Base-by-base conservation (phyloP, 768 basidiomycete genomes). In the Phaeotremella skinneri region DNA sequence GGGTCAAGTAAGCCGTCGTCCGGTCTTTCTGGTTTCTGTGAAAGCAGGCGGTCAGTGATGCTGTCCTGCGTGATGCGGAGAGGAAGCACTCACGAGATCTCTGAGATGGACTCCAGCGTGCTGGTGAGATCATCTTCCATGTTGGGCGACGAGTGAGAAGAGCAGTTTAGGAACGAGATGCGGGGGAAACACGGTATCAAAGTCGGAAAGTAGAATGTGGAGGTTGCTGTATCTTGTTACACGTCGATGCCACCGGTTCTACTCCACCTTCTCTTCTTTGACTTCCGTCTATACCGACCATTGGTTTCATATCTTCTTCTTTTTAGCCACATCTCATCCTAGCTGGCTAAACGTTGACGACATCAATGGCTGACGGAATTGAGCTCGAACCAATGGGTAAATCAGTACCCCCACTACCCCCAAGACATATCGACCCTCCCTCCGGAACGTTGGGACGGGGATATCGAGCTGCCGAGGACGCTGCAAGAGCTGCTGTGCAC, bases 1-100 rank as follows among this genome's bases (percentile, higher is more conserved):
- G 81, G 17, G 85, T 77, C 41, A 85, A 81, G 68, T 87, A 90
- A 3, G 85, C 87, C 6, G 85, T 81, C 0, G 84, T 89, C 69
- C 66, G 56, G 26, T 69, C 63, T 42, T 63, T 67, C 37, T 73
- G 71, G 34, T 68, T 68, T 3, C 71, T 73, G 52, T n/a, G 7
- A 17, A 4, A 0, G 17, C 2, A 23, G 17, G 20, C 30, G 31
- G 50, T 41, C 41, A 2, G 52, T 2, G 1, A 1, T 2, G 27
- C 2, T 17, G 4, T 32, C 16, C 11, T 55, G 13, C 20, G 14
- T n/a, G 43, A 9, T 13, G 17, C 43, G 27, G 3, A 20, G 43
- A 39, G 43, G 2, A 7, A 21, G 31, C 16, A 34, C 67, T 55
- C 31, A 69, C 67, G 67, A 50, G 50, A 58, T 58, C 2, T 51